Evolutionary conservation across 2,329 filamentous ascomycete genomes (phyloP).

Genomic region (Sordariomycetes sp.): DNA sequence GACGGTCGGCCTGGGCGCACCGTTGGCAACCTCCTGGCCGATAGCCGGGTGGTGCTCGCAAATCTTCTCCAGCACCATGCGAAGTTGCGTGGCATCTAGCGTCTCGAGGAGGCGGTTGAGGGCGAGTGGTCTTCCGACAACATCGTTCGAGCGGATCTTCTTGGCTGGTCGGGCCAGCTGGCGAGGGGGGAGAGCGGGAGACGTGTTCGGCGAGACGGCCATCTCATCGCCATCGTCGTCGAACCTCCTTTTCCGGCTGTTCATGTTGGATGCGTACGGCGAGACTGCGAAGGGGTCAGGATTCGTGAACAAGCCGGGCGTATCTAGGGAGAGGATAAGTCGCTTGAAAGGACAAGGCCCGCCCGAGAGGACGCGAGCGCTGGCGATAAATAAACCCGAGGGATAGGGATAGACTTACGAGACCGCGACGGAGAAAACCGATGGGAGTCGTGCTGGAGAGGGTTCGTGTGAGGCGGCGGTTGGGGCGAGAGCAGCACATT

Average conservation of each 20-base stretch:
- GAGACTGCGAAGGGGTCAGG: conserved; percentile 15
- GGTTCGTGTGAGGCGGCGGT: conserved; percentile 46
- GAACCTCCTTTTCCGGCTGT: conserved; percentile 74
- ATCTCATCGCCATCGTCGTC: conserved; percentile 78
- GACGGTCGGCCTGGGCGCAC: conserved; percentile 80
- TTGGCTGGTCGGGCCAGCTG: conserved; percentile 57
- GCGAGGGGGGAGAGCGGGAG: conserved; percentile 63
- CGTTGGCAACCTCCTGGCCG: conserved; percentile 69
- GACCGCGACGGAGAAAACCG: conserved; percentile 44
- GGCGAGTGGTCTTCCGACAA: conserved; percentile 44
- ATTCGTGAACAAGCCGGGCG: conserved; percentile 14
- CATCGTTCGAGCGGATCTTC: conserved; percentile 52
- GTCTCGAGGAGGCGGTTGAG: conserved; percentile 81
- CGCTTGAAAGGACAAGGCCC: not conserved
- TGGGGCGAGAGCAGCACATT: conserved; percentile 52
- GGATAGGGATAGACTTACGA: conserved; percentile 29
- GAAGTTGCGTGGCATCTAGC: conserved; percentile 73
- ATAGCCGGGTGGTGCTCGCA: conserved; percentile 85
- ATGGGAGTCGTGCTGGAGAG: conserved; percentile 45
- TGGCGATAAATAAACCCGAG: conserved; percentile 2
- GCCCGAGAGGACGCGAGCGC: not conserved
- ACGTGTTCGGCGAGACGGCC: conserved; percentile 77
- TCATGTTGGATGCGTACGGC: conserved; percentile 40
- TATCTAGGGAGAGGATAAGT: conserved; percentile 5
- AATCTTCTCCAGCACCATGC: conserved; percentile 78